Percentiles rank a stretch among this genome's conserved stretches.
Evolutionary conservation across 495 filamentous ascomycete species (phyloP).

Genomic region (Jackrogersella minutella): DNA sequence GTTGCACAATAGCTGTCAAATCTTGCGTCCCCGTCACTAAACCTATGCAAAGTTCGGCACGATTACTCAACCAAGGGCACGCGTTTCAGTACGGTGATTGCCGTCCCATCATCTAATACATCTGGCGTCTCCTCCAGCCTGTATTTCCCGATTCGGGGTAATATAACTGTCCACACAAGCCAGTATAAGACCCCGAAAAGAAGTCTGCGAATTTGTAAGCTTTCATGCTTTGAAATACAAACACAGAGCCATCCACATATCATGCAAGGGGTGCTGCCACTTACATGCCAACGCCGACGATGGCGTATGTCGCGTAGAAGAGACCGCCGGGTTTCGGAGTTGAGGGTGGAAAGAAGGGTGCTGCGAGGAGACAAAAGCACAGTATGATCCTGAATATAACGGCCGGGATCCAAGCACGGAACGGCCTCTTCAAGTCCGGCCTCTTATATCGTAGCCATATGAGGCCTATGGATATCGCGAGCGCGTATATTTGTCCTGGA

Average conservation of each 20-base stretch:
- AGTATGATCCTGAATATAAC: conserved; percentile 56
- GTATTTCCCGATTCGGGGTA: conserved; percentile 68
- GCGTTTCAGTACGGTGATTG: conserved; percentile 63
- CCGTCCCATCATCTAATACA: conserved; percentile 66
- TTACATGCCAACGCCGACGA: conserved; percentile 75
- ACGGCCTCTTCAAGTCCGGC: conserved; percentile 70
- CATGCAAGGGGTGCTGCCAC: conserved; percentile 41
- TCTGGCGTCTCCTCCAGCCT: conserved; percentile 66
- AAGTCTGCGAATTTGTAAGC: conserved; percentile 58
- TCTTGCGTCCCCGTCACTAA: conserved; percentile 7
- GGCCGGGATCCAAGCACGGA: conserved; percentile 69
- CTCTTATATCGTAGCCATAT: conserved; percentile 68
- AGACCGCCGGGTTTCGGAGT: conserved; percentile 65
- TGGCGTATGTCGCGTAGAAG: conserved; percentile 75
- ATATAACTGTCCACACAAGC: conserved; percentile 71
- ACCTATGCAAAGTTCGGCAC: neutral
- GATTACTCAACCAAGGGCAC: conserved; percentile 44
- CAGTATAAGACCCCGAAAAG: conserved; percentile 71
- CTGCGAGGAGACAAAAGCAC: conserved; percentile 58
- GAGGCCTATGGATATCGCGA: conserved; percentile 68
- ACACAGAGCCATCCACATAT: neutral
- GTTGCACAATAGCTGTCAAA: conserved; percentile 7
- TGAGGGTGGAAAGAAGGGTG: conserved; percentile 62
- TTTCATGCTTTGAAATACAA: conserved; percentile 51
- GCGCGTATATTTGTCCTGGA: conserved; percentile 66